A percentile compares a stretch with the other conserved stretches of the same genome.
These are phyloP conservation scores for Erythrobasidium yunnanense DNA, from an alignment of 768 basidiomycete genomes.

Conservation along the genomic window DNA sequence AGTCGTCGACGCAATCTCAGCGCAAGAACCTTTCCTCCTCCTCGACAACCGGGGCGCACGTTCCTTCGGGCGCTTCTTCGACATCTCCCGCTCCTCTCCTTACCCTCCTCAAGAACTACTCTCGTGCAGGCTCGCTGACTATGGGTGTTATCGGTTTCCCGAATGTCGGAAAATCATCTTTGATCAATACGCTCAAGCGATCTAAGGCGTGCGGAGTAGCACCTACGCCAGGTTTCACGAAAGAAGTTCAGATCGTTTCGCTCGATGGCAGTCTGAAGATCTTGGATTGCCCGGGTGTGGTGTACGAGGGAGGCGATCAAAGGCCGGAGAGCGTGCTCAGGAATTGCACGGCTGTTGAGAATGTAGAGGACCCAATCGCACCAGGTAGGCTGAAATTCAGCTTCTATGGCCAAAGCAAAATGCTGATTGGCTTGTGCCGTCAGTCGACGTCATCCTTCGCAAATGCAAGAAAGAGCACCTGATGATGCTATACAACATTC, in stretches of 20 bases:
- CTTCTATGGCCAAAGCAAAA: not conserved
- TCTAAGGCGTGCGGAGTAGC: conserved; percentile 90
- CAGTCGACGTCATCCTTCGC: conserved; percentile 75
- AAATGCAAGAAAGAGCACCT: conserved; percentile 62
- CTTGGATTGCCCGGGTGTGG: conserved; percentile 93
- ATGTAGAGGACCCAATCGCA: conserved; percentile 76
- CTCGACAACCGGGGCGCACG: conserved; percentile 37
- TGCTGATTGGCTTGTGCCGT: not conserved
- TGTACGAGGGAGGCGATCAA: conserved; percentile 46
- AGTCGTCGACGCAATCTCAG: conserved; percentile 64
- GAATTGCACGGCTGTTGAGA: conserved; percentile 82
- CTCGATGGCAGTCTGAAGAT: conserved; percentile 85
- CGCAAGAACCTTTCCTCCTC: conserved; percentile 66
- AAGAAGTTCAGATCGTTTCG: conserved; percentile 78
- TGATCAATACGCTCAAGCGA: conserved; percentile 85
- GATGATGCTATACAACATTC: conserved; percentile 74
- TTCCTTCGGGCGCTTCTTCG: conserved; percentile 40
- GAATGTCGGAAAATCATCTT: conserved; percentile 88
- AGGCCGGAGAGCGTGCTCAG: conserved; percentile 53
- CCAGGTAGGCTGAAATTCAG: conserved; percentile 54
- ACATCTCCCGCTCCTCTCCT: conserved; percentile 38
- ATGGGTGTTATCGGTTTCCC: conserved; percentile 92
- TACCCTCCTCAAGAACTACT: conserved; percentile 37
- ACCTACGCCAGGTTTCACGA: conserved; percentile 86
- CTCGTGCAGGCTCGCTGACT: conserved; percentile 46